Conservation (phyloP, 306 rosid genomes). For the Medicago lupulina region DNA sequence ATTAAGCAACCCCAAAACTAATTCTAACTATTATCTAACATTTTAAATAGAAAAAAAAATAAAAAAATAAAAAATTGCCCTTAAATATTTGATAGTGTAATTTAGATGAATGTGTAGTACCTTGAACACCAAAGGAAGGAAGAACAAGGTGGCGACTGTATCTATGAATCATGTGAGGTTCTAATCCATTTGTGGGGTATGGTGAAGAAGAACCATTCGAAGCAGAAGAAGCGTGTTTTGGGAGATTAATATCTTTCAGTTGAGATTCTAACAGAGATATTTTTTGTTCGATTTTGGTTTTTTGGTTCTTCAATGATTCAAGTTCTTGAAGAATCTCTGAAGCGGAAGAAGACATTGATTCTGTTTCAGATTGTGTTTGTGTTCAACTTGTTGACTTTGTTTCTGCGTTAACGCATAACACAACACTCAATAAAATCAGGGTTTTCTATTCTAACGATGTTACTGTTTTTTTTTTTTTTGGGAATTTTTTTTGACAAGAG, state of each 20-base stretch:
- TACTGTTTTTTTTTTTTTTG: neutral
- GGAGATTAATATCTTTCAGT: slow-evolving; percentile 52
- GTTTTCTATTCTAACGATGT: neutral
- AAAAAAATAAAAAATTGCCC: too few relatives aligned
- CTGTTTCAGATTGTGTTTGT: neutral
- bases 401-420: neutral
- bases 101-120: slow-evolving; percentile 11
- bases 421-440: neutral
- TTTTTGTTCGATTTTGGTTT: slow-evolving; percentile 58
- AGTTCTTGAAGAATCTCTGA: slow-evolving; percentile 62
- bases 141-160: slow-evolving; percentile 96
- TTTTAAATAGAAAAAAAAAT: neutral
- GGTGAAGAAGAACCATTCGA: slow-evolving; percentile 48
- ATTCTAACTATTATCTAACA: too few relatives aligned
- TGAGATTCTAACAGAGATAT: slow-evolving; percentile 74
- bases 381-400: neutral
- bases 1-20: too few relatives aligned
- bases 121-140: slow-evolving; percentile 88
- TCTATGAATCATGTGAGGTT: slow-evolving; percentile 77
- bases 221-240: slow-evolving; percentile 39
- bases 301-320: slow-evolving; percentile 57
- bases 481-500: too few relatives aligned
- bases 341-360: slow-evolving; percentile 37
- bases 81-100: neutral
- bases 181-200: slow-evolving; percentile 50